Base-by-base conservation (phyloP, 1,284 basidiomycete genomes). In the Ustilago xerochloae region DNA sequence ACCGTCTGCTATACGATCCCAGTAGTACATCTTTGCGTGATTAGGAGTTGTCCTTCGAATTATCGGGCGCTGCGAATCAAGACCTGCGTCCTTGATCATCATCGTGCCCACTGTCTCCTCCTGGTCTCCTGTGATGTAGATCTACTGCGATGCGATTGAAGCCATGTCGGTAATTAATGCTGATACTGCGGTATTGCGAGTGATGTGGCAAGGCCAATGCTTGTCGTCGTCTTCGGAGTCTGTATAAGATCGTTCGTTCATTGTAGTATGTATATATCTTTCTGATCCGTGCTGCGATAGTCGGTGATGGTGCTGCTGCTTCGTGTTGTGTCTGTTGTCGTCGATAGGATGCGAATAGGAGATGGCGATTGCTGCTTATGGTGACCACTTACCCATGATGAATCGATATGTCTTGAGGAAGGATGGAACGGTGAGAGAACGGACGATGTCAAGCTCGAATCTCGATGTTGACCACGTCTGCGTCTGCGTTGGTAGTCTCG, bases 371-470 rank as follows among this genome's bases (percentile, higher is more conserved):
- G 39, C 46, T 65, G 63, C 35, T 72, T 56, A 39, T 43, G 63
- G 48, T 66, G 69, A 56, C 53, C 51, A 72, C 69, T 72, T 72
- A 72, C 69, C 69, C 69, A 72, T 72, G 69, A 72, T 72, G 63
- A 66, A 66, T 72, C 63, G 69, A 72, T 72, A 72, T 72, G 69
- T 72, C 69, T 72, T 72, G 69, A 72, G 63, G 69, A 66, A 72
- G 69, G 69, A 72, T 72, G 69, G 69, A 72, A 56, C 69, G 41
- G 55, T 59, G 69, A 63, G 51, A 43, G 69, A 72, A 72, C 60
- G 63, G 63, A 61, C 51, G 63, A 72, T 66, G 69, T 66, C 63
- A 43, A 72, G 63, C 69, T 66, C 39, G 55, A 66, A 56, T 56
- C 53, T 56, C 45, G 52, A 38, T 32, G 61, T 56, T 56, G 43